Evolutionary conservation across 345 rosid genomes (phyloP).

Genomic region (Eucalyptus curtisii): DNA sequence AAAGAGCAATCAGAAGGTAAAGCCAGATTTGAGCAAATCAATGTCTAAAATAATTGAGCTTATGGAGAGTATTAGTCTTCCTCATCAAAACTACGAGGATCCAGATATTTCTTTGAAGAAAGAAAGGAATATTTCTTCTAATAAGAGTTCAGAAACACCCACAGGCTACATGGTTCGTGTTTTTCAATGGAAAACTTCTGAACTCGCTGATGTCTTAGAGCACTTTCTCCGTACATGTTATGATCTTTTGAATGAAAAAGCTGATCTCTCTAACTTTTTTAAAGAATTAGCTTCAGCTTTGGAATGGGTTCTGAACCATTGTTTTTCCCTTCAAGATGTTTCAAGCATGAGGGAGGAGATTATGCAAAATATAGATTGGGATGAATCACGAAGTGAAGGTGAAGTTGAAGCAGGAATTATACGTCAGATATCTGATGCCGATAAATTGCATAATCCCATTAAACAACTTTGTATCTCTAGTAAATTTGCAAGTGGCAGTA

Average conservation of each 20-base stretch:
- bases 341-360: slow-evolving; percentile 75
- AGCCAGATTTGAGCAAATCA: slow-evolving; percentile 38
- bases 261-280: slow-evolving; percentile 42
- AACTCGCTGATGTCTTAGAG: slow-evolving; percentile 37
- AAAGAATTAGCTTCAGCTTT: slow-evolving; percentile 46
- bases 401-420: slow-evolving; percentile 41
- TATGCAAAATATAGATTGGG: slow-evolving; percentile 58
- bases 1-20: slow-evolving; percentile 3
- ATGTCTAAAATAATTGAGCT: slow-evolving; percentile 51
- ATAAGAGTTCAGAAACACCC: slow-evolving; percentile 33
- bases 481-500: background rate
- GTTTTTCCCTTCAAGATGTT: slow-evolving; percentile 92
- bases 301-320: slow-evolving; percentile 82
- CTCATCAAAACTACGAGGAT: slow-evolving; percentile 2
- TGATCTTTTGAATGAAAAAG: slow-evolving; percentile 46
- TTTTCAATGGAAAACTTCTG: slow-evolving; percentile 89
- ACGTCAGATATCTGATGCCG: slow-evolving; percentile 23
- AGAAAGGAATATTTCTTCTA: slow-evolving; percentile 20
- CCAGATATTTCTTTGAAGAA: slow-evolving; percentile 14
- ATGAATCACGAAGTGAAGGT: slow-evolving; percentile 50
- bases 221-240: slow-evolving; percentile 56
- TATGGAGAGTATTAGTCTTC: slow-evolving; percentile 48
- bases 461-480: background rate
- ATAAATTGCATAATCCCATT: slow-evolving; percentile 1
- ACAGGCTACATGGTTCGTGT: slow-evolving; percentile 63